phyloP scores from a whole-genome alignment of 305 asterid genomes.

The Ajuga reptans region DNA sequence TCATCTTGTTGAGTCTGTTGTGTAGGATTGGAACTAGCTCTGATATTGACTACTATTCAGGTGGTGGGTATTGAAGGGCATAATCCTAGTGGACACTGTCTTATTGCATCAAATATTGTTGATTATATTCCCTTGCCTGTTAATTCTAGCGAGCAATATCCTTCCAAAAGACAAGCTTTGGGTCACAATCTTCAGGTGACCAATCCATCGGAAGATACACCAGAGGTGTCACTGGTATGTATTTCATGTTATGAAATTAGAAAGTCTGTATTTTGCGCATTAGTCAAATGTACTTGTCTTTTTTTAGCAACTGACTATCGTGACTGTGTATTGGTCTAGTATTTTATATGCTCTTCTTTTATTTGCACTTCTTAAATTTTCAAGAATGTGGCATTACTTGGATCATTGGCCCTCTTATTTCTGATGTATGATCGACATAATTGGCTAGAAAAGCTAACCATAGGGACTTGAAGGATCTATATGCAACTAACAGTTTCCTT shows the following conservation, averaged over 20 bases:
- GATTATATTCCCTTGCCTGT: constrained; percentile 49
- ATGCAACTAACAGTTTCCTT: neutral
- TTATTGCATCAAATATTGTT: constrained; percentile 74
- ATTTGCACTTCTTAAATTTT: neutral
- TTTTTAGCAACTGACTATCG: neutral
- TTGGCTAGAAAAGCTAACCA: constrained; percentile 7
- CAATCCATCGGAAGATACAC: constrained; percentile 29
- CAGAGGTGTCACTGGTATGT: constrained; percentile 73
- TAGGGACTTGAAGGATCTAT: neutral
- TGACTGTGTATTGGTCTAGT: constrained; percentile 3
- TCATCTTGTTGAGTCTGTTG: constrained; percentile 14
- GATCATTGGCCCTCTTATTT: neutral
- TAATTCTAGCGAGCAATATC: constrained; percentile 42
- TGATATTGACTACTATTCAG: constrained; percentile 33
- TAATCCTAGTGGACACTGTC: constrained; percentile 95
- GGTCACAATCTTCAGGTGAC: constrained; percentile 39
- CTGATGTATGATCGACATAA: neutral
- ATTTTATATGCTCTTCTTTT: constrained; percentile 9
- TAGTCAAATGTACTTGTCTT: neutral
- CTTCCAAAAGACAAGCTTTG: constrained; percentile 61
- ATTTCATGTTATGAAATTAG: constrained; percentile 12
- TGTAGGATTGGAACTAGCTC: constrained; percentile 22
- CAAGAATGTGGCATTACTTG: neutral
- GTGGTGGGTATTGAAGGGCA: constrained; percentile 88
- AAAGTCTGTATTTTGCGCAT: neutral